A percentile compares a stretch with the other conserved stretches of the same genome.
phyloP scores from a whole-genome alignment of 169 alveolate species.

The Cryptosporidium ryanae region DNA sequence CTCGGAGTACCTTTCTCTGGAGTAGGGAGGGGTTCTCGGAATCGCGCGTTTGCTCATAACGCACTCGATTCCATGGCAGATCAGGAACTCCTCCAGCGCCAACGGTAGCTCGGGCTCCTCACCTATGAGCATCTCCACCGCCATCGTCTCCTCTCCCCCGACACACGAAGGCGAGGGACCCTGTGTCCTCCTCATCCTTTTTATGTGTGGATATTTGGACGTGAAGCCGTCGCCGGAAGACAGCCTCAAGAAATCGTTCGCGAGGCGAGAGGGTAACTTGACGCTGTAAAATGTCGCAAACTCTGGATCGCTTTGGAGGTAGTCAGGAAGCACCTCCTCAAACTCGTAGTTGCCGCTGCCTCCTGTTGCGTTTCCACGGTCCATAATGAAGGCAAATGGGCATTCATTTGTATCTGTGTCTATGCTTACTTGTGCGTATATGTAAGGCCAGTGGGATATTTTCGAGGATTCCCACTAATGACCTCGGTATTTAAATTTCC shows the following conservation, averaged over 20 bases:
- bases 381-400: background rate
- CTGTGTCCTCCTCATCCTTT: conserved; percentile 37
- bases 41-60: conserved; percentile 59
- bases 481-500: no score
- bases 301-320: conserved; percentile 21
- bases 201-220: conserved; percentile 33
- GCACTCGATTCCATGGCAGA: background rate
- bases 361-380: background rate
- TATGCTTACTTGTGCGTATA: no score
- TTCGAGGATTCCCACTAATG: no score
- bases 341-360: background rate
- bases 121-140: conserved; percentile 46
- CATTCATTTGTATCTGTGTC: no score
- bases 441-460: no score
- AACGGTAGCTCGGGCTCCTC: conserved; percentile 19
- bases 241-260: conserved; percentile 23
- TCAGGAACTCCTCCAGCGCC: conserved; percentile 9
- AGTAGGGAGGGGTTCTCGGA: conserved; percentile 83
- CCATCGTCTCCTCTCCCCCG: background rate
- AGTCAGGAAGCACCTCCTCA: conserved; percentile 68
- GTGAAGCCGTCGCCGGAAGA: conserved; percentile 17
- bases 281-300: conserved; percentile 6
- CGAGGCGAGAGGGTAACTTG: conserved; percentile 21
- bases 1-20: conserved; percentile 79
- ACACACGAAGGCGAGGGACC: background rate